Conservation (phyloP, 306 rosid species). For the Rosa lucieae region DNA sequence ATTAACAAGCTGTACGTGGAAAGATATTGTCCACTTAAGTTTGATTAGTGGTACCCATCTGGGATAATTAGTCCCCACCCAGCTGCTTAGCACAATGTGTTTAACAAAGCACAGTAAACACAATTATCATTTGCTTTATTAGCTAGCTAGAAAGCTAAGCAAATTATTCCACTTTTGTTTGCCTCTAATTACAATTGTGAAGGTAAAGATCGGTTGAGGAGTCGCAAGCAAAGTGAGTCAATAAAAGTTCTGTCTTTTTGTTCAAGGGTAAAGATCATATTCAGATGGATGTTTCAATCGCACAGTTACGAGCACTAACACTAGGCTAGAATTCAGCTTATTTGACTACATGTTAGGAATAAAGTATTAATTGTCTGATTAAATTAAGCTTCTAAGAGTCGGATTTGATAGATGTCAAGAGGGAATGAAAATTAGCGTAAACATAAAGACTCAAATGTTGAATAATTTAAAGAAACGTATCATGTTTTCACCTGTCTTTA, state of each 20-base stretch:
- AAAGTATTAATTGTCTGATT: conserved; percentile 16
- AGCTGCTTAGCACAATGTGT: conserved; percentile 35
- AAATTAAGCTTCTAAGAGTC: conserved; percentile 14
- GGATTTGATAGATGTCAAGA: conserved; percentile 25
- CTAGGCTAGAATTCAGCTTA: conserved; percentile 12
- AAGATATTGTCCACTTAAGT: conserved; percentile 27
- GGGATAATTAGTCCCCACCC: conserved; percentile 14
- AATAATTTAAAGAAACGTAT: conserved; percentile 14
- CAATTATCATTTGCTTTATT: conserved; percentile 41
- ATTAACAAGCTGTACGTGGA: conserved; percentile 35
- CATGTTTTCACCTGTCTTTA: neutral
- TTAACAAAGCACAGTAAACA: conserved; percentile 22
- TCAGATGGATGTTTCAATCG: conserved; percentile 30
- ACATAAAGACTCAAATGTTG: conserved; percentile 4
- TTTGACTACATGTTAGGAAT: conserved; percentile 19
- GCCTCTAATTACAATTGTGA: conserved; percentile 28
- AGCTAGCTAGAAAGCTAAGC: conserved; percentile 34
- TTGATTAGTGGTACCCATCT: neutral
- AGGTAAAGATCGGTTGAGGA: conserved; percentile 37
- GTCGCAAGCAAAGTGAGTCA: conserved; percentile 34
- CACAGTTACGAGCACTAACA: conserved; percentile 39
- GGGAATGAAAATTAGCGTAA: conserved; percentile 9
- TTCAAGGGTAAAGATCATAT: conserved; percentile 1
- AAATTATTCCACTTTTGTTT: conserved; percentile 42
- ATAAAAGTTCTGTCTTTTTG: conserved; percentile 24